Evolutionary conservation across 768 basidiomycete genomes (phyloP), one percentile per base, ranked within the genome.

Genomic region (Auricularia sp.): DNA sequence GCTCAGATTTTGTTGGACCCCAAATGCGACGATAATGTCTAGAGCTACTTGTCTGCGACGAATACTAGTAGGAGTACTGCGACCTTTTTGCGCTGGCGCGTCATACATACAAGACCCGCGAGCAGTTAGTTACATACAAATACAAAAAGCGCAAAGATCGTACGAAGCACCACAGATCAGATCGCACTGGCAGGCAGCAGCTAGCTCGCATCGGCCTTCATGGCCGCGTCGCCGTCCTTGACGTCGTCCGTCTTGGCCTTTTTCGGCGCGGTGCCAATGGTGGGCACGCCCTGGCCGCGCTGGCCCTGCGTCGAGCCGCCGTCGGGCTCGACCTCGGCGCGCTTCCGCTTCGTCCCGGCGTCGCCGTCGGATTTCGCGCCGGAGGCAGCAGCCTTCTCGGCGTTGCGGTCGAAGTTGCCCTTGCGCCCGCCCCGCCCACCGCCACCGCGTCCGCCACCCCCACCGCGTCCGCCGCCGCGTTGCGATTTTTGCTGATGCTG

Each of bases 301-400:
- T 84, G 73, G 10, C 89, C 89, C 34, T 80, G 78, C 68, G 87
- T 83, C 2, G 85, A 83, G 0, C 87, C 90, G 68, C 89, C 90
- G 69, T 91, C 90, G 1, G 88, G 89, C 70, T 91, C 90, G 0
- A 88, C 78, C 56, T 59, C 29, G 1, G 81, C 85, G 44, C 88
- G 83, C 72, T 91, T 92, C 65, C 90, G 78, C 77, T 92, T 92
- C 67, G 87, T 87, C 35, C 88, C 88, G 1, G 77, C 72, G 65
- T 77, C 16, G 56, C 56, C 56, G 8, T 63, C 51, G 63, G 62
- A 67, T 11, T 75, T 68, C 3, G 67, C 71, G 10, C 65, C 67
- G 3, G 63, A 69, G 34, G 68, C 69, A 23, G 66, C 66, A 39
- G 42, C 62, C 62, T 65, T 63, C 23, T 66, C 67, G 42, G 61